These are phyloP conservation scores for Boletus insuetus DNA, from an alignment of 768 basidiomycete species.

Conservation along the genomic window DNA sequence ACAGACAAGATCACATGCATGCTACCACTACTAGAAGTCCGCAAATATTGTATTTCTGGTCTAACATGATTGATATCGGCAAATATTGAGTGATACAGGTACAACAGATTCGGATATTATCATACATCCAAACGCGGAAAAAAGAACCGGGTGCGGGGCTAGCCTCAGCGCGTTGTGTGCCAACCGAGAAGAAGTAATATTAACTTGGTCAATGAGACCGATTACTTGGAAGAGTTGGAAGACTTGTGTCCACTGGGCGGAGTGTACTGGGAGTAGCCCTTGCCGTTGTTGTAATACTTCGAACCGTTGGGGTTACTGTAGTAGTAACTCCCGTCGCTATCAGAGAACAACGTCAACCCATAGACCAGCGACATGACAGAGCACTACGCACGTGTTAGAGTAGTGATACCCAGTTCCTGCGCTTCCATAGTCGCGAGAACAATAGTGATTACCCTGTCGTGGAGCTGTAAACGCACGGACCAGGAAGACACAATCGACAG, in stretches of 20 bases:
- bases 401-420: slow-evolving; percentile 55
- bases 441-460: slow-evolving; percentile 59
- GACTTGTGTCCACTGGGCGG: slow-evolving; percentile 40
- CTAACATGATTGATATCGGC: too few species aligned
- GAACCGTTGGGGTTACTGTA: slow-evolving; percentile 60
- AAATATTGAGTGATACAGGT: too few species aligned
- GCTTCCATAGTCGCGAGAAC: slow-evolving; percentile 46
- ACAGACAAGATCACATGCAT: too few species aligned
- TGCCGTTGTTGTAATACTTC: slow-evolving; percentile 54
- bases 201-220: neutral
- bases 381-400: slow-evolving; percentile 47
- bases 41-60: too few species aligned
- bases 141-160: neutral
- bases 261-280: slow-evolving; percentile 50
- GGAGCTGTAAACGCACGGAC: neutral
- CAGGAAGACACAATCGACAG: neutral
- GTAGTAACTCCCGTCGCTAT: slow-evolving; percentile 57
- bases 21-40: too few species aligned
- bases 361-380: neutral
- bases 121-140: too few species aligned
- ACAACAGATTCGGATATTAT: too few species aligned
- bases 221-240: slow-evolving; percentile 22
- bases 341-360: neutral
- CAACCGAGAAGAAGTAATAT: neutral
- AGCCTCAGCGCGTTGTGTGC: too few species aligned